Evolutionary conservation across 768 basidiomycete genomes (phyloP).

Genomic region (Phaeotremella skinneri): DNA sequence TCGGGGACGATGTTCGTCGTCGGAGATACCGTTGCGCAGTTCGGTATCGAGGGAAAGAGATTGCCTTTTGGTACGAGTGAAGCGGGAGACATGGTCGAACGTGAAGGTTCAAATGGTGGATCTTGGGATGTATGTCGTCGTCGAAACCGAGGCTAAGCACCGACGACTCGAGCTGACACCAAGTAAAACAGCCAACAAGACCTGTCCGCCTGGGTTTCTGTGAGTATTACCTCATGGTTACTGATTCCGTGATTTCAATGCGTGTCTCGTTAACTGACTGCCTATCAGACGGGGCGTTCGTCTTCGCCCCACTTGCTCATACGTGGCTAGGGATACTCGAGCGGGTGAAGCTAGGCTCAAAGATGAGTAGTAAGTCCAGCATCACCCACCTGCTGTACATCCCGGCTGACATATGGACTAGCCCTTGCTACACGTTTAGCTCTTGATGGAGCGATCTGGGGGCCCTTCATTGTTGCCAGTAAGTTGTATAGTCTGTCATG

Average conservation of each 20-base stretch:
- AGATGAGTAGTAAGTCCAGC: conserved; percentile 27
- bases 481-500: conserved; percentile 9
- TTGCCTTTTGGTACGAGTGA: conserved; percentile 2
- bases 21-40: conserved; percentile 44
- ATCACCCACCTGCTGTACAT: neutral
- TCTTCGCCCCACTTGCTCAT: conserved; percentile 50
- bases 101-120: conserved; percentile 30
- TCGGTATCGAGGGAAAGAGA: conserved; percentile 44
- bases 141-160: neutral
- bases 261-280: no score
- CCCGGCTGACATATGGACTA: neutral
- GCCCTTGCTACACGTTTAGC: conserved; percentile 34
- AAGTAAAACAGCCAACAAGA: conserved; percentile 22
- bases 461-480: conserved; percentile 41
- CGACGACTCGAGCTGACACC: neutral
- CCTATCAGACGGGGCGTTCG: conserved; percentile 41
- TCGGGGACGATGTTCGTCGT: conserved; percentile 38
- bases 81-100: conserved; percentile 5
- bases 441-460: conserved; percentile 41
- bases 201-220: conserved; percentile 43
- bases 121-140: neutral
- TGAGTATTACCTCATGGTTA: conserved; percentile 13
- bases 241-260: no score
- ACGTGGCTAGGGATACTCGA: conserved; percentile 40
- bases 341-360: conserved; percentile 25